Evolutionary conservation across 2,329 filamentous ascomycete species (phyloP), one percentile per base, ranked within the genome.

Genomic region (Penicillium polonicum): DNA sequence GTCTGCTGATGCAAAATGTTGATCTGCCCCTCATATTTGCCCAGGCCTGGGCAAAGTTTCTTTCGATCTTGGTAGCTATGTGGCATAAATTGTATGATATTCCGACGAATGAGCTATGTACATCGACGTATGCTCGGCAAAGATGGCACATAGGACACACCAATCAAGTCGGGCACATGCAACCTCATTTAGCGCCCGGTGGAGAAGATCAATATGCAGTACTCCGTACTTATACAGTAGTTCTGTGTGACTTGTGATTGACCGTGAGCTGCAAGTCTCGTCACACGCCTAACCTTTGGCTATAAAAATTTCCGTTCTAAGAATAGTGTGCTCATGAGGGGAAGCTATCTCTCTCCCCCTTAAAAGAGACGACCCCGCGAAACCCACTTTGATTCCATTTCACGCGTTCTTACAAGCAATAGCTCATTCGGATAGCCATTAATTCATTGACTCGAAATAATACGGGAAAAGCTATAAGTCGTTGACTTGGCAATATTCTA

Each of bases 121-220:
- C n/a, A n/a, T n/a, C n/a, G n/a, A n/a, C n/a, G n/a, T 39, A 29
- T 27, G 15, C n/a, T 13, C 13, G 38, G 15, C 9, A 15, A 39
- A 17, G 12, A 7, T 35, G 38, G 10, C 31, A 17, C 27, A 29
- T 51, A 31, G 38, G 38, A 29, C 13, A 29, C 3, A 8, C 50
- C 50, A 38, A 52, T 52, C 27, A 52, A 9, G 17, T 52, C n/a
- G 2, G 5, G 21, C 19, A 44, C n/a, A 19, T 17, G 19, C 13
- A n/a, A 21, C 38, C 12, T 49, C 17, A 8, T 15, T 52, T 36
- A 52, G 50, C 50, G 50, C 50, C 41, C 50, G 31, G 50, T 33
- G 39, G 50, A 23, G 39, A 52, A 25, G 21, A 44, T 33, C 48
- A n/a, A n/a, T n/a, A n/a, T n/a, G n/a, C n/a, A 31, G 12, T 31